These are phyloP conservation scores for Myxozyma geophila DNA, from an alignment of 805 yeast genomes.

Conservation along the genomic window DNA sequence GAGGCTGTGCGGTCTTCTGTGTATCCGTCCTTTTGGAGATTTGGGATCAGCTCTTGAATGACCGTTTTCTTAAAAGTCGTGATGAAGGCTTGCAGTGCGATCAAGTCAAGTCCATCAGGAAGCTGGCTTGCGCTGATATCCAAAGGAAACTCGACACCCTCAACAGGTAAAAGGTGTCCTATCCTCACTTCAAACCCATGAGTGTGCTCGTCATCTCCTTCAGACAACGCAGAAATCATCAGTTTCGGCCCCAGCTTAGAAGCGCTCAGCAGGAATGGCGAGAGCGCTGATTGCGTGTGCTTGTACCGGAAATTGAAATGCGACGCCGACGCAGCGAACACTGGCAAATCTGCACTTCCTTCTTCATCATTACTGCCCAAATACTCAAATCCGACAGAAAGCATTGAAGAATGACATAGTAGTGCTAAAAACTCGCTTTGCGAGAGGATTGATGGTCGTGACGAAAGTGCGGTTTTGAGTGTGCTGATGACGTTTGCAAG, in stretches of 20 bases:
- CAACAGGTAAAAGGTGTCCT: conserved; percentile 11
- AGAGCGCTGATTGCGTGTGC: conserved; percentile 23
- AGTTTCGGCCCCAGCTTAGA: conserved; percentile 27
- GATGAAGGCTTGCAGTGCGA: conserved; percentile 16
- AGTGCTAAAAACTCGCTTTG: conserved; percentile 20
- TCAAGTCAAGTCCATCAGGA: neutral
- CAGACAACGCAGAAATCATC: conserved; percentile 25
- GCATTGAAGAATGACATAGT: conserved; percentile 25
- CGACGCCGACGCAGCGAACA: conserved; percentile 14
- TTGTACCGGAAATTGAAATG: conserved; percentile 22
- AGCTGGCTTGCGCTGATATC: neutral
- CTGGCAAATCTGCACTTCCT: neutral
- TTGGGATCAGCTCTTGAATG: conserved; percentile 26
- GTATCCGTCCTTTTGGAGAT: conserved; percentile 27
- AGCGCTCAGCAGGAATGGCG: conserved; percentile 23
- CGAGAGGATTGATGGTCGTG: conserved; percentile 5
- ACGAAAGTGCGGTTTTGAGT: neutral
- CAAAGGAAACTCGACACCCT: conserved; percentile 7
- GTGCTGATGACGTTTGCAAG: conserved; percentile 8
- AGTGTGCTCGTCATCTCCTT: conserved; percentile 26
- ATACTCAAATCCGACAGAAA: conserved; percentile 29
- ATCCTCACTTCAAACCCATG: conserved; percentile 19
- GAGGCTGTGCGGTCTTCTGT: conserved; percentile 10
- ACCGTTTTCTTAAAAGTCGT: conserved; percentile 17
- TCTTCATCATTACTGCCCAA: conserved; percentile 16